Evolutionary conservation across 805 yeast species (phyloP), one percentile per base, ranked within the genome.

Genomic region (Nakazawaea peltata): DNA sequence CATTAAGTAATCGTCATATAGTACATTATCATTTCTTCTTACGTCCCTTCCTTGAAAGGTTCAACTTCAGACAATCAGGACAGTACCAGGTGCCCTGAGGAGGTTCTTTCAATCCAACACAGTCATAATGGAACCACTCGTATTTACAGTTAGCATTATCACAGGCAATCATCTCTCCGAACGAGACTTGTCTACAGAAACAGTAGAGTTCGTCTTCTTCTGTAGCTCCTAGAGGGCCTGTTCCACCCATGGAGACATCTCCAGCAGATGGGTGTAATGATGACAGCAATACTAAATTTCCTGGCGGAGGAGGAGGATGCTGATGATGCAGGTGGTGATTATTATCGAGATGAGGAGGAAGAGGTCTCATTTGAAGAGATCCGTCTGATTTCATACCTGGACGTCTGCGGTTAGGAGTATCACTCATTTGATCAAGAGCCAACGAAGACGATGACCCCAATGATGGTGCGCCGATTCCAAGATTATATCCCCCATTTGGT

Each of bases 51-150:
- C 47, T 51, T 36, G 47, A 50, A 29, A 47, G 50, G 47, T 51
- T 39, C 26, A 51, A 51, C 35, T 55, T 59, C 14, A 61, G 57
- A 65, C 97, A 88, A 42, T 83, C 90, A 0, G 97, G 90, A 63
- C 98, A 92, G 55, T 78, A 90, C 98, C 98, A 92, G 32, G 82
- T 81, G 12, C 96, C 97, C 49, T 77, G 76, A 4, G 98, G 98
- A 8, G 95, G 96, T 41, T 84, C 88, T 23, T 81, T 84, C 43
- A 92, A 68, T 1, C 96, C 96, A 28, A 92, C 97, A 66, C 98
- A 92, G 37, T 78, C 81, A 68, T 88, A 90, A 57, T 92, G 98
- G 61, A 90, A 90, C 97, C 97, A 90, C 54, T 86, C 96, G 44
- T 68, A 77, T 51, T 77, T 74, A 63, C 98, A 92, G 47, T 81